phyloP scores from a whole-genome alignment of 495 filamentous ascomycete species.

The Aspergillus asperescens region DNA sequence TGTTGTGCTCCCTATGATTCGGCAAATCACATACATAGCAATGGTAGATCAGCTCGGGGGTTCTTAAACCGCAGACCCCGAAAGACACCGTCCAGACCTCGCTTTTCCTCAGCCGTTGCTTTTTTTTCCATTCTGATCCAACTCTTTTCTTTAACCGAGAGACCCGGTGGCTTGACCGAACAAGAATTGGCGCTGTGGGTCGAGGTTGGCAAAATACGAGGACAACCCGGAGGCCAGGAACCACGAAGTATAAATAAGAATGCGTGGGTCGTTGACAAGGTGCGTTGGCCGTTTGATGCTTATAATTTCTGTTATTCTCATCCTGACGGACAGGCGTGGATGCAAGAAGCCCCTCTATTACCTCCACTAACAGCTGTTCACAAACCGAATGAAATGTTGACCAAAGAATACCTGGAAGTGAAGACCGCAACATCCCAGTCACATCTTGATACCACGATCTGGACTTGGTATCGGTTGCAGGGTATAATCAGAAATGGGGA shows the following conservation, averaged over 20 bases:
- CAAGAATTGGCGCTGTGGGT: not conserved
- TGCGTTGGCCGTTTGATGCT: not conserved
- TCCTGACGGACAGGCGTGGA: not conserved
- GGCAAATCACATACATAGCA: not conserved
- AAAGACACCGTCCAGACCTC: not conserved
- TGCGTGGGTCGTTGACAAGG: not conserved
- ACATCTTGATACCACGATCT: slow-evolving; percentile 17
- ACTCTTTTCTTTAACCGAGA: not conserved
- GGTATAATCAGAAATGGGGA: slow-evolving; percentile 4
- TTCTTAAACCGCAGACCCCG: not conserved
- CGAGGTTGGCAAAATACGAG: not conserved
- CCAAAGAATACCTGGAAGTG: not conserved
- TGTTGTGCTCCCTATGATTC: not conserved
- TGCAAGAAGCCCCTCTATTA: too few relatives aligned
- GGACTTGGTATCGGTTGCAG: slow-evolving; percentile 16
- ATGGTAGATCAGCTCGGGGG: not conserved
- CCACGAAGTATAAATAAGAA: slow-evolving; percentile 1
- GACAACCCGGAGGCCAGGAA: not conserved
- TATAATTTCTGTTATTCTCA: not conserved
- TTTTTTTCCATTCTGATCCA: too few relatives aligned
- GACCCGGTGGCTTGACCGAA: not conserved
- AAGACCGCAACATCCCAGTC: slow-evolving; percentile 10
- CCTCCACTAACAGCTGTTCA: too few relatives aligned
- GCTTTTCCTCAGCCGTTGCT: not conserved
- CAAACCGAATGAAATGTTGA: not conserved